Conservation (phyloP, 495 filamentous ascomycete species). For the Tuber borchii region DNA sequence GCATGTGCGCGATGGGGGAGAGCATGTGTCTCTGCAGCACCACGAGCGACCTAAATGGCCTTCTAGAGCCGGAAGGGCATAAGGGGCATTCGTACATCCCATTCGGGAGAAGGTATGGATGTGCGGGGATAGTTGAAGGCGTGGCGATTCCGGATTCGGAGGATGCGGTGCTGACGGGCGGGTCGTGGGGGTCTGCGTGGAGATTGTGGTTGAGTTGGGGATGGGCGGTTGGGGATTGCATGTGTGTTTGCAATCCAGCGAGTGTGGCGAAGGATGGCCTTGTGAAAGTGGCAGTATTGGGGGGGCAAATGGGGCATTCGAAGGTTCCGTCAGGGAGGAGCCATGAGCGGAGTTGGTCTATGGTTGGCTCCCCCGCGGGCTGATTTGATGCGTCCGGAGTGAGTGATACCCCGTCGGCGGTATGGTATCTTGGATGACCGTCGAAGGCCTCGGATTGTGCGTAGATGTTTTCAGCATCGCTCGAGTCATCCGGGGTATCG, state of each 20-base stretch:
- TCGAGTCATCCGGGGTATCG: conserved; percentile 18
- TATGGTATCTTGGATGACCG: not conserved
- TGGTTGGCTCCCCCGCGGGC: not conserved
- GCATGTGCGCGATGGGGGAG: conserved; percentile 12
- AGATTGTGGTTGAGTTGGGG: not conserved
- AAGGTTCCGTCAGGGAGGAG: not conserved
- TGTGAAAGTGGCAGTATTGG: not conserved
- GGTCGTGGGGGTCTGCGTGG: not conserved
- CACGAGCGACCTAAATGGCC: not conserved
- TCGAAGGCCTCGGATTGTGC: not conserved
- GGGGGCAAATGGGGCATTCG: not conserved
- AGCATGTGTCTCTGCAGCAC: conserved; percentile 16
- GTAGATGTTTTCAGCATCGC: conserved; percentile 6
- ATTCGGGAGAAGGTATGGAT: conserved; percentile 2
- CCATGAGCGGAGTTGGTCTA: not conserved
- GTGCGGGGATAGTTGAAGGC: conserved; percentile 5
- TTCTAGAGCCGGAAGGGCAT: conserved; percentile 5
- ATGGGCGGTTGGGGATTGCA: not conserved
- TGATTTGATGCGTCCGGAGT: conserved; percentile 4
- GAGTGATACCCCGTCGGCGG: conserved; percentile 3
- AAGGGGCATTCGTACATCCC: conserved; percentile 18
- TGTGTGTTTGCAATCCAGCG: not conserved
- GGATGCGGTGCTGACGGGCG: conserved; percentile 2
- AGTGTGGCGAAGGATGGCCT: not conserved
- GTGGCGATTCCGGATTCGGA: conserved; percentile 19